A percentile compares a stretch with the other conserved stretches of the same genome.
These are phyloP conservation scores for Bryum argenteum DNA, from an alignment of 225 moss, liverwort and hornwort species.

Conservation along the genomic window DNA sequence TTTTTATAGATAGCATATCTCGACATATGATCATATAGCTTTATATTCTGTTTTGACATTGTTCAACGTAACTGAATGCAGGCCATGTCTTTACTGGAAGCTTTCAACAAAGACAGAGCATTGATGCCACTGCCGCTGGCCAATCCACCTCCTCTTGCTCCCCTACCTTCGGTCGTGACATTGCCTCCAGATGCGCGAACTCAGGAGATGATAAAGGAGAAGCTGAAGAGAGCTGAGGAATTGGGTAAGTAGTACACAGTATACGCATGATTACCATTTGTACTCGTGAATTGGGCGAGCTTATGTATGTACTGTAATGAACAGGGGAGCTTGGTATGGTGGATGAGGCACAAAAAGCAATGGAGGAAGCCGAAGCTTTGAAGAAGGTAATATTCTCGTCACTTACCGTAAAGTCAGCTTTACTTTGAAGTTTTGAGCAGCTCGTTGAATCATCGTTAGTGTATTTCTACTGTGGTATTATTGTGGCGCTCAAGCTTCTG, in stretches of 20 bases:
- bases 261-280: neutral
- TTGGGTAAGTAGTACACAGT: conserved; percentile 54
- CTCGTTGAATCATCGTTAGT: neutral
- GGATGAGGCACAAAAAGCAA: conserved; percentile 88
- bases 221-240: conserved; percentile 95
- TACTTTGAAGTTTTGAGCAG: conserved; percentile 7
- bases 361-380: conserved; percentile 91
- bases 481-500: conserved; percentile 8
- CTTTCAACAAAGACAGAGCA: conserved; percentile 94
- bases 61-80: conserved; percentile 31
- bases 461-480: neutral
- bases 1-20: conserved; percentile 13
- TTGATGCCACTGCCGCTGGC: conserved; percentile 90
- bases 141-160: conserved; percentile 92
- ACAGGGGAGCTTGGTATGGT: conserved; percentile 94
- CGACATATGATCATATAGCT: neutral
- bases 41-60: conserved; percentile 4
- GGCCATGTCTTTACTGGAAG: conserved; percentile 90
- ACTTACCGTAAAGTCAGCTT: neutral
- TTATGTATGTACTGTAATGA: conserved; percentile 24
- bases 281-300: neutral
- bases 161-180: conserved; percentile 69
- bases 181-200: conserved; percentile 89
- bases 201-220: conserved; percentile 95
- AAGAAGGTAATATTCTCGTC: conserved; percentile 58